A percentile compares a stretch with the other conserved stretches of the same genome.
These are phyloP conservation scores for Pseudopithomyces maydicus DNA, from an alignment of 2,329 filamentous ascomycete genomes.

Conservation along the genomic window DNA sequence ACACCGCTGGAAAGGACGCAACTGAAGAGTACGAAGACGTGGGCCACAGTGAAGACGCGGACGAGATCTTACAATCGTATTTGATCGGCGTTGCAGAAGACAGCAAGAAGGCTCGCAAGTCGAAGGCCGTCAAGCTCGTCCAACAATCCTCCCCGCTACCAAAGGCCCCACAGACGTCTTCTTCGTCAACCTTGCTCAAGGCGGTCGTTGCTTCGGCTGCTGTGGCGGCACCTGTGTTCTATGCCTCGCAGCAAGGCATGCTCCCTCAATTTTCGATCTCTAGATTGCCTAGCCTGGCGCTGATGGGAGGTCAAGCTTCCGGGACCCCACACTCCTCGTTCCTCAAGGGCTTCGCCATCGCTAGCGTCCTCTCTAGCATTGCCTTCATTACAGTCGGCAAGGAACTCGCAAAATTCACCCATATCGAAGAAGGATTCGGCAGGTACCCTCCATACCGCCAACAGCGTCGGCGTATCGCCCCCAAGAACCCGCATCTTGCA, in stretches of 20 bases:
- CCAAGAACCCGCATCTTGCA: conserved; percentile 20
- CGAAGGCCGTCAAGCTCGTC: conserved; percentile 44
- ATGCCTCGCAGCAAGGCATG: conserved; percentile 13
- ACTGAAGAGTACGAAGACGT: conserved; percentile 51
- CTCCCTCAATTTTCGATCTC: not conserved
- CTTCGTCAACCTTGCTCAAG: conserved; percentile 12
- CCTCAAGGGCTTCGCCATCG: conserved; percentile 21
- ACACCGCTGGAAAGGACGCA: conserved; percentile 50
- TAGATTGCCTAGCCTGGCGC: not conserved
- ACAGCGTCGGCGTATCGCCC: conserved; percentile 8
- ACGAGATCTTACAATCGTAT: conserved; percentile 47
- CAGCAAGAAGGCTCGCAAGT: conserved; percentile 18
- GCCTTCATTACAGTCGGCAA: conserved; percentile 19
- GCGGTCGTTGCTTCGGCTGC: conserved; percentile 13
- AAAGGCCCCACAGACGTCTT: conserved; percentile 2
- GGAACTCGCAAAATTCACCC: conserved; percentile 51
- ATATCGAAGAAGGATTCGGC: conserved; percentile 26
- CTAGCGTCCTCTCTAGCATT: conserved; percentile 22
- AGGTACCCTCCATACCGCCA: conserved; percentile 29
- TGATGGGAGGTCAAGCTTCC: conserved; percentile 1
- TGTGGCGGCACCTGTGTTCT: conserved; percentile 16
- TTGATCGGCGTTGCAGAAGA: conserved; percentile 29
- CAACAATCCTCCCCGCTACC: conserved; percentile 31
- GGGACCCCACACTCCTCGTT: conserved; percentile 11
- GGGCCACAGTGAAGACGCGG: conserved; percentile 53